Evolutionary conservation across 78 protist species (phyloP).

Genomic region (Cyanophora paradoxa): DNA sequence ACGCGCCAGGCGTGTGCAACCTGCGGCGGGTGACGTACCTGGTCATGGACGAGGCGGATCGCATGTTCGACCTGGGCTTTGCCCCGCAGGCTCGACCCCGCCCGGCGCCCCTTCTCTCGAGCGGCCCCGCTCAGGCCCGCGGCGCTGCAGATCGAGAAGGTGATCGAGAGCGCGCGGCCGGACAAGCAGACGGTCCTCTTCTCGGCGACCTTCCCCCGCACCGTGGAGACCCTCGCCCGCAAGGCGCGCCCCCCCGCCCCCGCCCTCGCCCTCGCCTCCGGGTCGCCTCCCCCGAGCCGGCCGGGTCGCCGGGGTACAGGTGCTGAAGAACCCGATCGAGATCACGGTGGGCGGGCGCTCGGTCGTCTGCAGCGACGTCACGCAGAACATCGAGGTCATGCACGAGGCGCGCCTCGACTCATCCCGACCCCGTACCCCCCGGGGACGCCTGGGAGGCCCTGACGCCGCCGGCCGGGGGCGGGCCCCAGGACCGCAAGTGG

Average conservation of each 20-base stretch:
- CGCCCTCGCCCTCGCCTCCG: too few species aligned
- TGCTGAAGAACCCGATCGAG: conserved; percentile 76
- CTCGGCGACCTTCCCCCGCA: conserved; percentile 91
- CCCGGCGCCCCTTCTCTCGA: neutral
- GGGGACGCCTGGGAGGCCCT: neutral
- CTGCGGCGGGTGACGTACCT: conserved; percentile 82
- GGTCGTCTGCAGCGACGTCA: conserved; percentile 60
- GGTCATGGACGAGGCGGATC: conserved; percentile 98
- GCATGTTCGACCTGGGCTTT: conserved; percentile 94
- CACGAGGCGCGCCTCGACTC: conserved; percentile 13
- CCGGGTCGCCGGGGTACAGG: conserved; percentile 20
- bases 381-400: conserved; percentile 81
- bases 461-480: too few species aligned
- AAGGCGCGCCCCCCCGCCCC: too few species aligned
- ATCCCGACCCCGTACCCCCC: neutral
- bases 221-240: conserved; percentile 44
- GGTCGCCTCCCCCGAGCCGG: too few species aligned
- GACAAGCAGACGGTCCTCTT: conserved; percentile 87
- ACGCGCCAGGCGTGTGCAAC: conserved; percentile 88
- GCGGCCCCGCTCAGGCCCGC: neutral
- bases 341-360: conserved; percentile 84
- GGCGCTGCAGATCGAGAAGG: conserved; percentile 78
- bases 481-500: neutral
- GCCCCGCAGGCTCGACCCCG: conserved; percentile 1
- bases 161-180: conserved; percentile 76